Evolutionary conservation across 495 filamentous ascomycete genomes (phyloP), one percentile per base, ranked within the genome.

Genomic region (Tirmania nivea): DNA sequence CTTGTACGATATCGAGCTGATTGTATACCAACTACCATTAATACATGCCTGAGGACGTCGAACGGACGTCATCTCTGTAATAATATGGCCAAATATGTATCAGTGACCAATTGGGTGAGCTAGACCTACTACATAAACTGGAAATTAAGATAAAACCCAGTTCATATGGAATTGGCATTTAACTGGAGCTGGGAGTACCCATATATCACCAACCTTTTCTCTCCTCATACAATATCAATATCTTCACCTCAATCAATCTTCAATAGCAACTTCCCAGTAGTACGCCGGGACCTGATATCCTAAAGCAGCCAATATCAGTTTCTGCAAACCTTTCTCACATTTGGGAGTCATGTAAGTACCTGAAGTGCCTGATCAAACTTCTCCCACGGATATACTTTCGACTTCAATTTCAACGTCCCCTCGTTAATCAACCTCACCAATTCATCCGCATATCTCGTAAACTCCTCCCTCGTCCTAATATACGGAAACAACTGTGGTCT

Each of bases 281-380:
- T 86, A 70, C 80, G 82, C 51, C 88, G 69, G 25, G 83, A 75
- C 66, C 92, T 84, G 34, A 96, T 68, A 68, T 95, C 90, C 64
- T 76, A 53, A 51, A 16, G 52, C 21, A 31, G 25, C 3, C 1
- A 31, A 31, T 31, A 31, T 31, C 7, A 31, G 9, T 8, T 34
- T 19, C 19, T 55, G 8, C 55, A 57, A n/a, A 59, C 53, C 48
- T n/a, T 17, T 50, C 7, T 10, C 37, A 48, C 12, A 25, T 17
- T 9, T 35, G 16, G n/a, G 10, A 10, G 34, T 42, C 8, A 16
- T 19, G 31, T 8, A 62, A 68, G 57, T 61, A 77, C 75, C 56
- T 62, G 69, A 59, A 95, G 88, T 31, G 84, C 87, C 57, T 75
- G 71, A 19, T 68, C 76, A 19, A 85, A 77, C 34, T 94, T 81